Conservation (phyloP, 202 grass and related monocot genomes). For the Panicum hallii region DNA sequence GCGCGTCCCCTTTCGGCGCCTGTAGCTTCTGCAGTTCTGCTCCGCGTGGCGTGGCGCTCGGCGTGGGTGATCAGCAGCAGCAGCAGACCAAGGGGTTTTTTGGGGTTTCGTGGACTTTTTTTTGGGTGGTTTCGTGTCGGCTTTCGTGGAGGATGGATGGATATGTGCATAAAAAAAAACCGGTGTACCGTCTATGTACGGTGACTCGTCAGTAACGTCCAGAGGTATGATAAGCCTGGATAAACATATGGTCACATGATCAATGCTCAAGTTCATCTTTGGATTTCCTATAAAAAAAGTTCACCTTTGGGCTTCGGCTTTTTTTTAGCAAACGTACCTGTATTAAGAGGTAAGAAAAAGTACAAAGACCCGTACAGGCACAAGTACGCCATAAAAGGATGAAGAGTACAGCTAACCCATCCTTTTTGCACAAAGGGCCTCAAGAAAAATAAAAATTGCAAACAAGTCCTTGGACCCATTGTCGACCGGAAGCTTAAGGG, state of each 20-base stretch:
- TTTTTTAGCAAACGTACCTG: too few relatives aligned
- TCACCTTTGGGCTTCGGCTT: background rate
- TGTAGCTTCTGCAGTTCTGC: constrained; percentile 11
- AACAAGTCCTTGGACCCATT: too few relatives aligned
- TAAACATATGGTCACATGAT: background rate
- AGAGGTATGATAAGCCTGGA: background rate
- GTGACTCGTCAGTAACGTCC: background rate
- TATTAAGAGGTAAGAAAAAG: too few relatives aligned
- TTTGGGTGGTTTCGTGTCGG: background rate
- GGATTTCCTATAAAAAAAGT: too few relatives aligned
- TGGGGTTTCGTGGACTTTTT: background rate
- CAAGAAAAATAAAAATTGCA: too few relatives aligned
- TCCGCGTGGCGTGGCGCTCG: constrained; percentile 24
- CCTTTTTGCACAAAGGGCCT: too few relatives aligned
- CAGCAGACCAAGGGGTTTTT: background rate
- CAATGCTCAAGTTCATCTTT: background rate
- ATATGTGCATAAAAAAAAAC: background rate
- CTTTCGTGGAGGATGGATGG: background rate
- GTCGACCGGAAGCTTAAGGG: too few relatives aligned
- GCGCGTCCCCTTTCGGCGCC: background rate
- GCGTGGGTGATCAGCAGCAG: background rate
- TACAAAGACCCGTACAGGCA: too few relatives aligned
- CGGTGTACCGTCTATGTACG: background rate
- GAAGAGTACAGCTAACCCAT: too few relatives aligned
- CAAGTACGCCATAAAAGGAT: too few relatives aligned